Conservation (phyloP, 176 grass and related monocot species). For the Themeda triandra region DNA sequence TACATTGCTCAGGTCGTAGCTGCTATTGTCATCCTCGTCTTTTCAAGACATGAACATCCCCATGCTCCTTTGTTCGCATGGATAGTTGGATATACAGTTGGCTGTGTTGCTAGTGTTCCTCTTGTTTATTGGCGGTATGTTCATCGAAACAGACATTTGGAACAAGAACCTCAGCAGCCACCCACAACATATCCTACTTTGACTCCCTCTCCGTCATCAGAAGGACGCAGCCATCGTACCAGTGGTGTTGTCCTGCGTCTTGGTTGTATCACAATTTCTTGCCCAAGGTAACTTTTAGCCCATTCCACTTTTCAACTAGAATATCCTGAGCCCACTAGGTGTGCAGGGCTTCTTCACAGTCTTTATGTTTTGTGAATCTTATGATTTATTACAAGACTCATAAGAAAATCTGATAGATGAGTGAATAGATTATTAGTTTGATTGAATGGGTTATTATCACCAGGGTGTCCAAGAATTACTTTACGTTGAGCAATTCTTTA, state of each 20-base stretch:
- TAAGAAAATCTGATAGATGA: conserved; percentile 11
- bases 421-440: not conserved
- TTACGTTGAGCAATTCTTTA: conserved; percentile 4
- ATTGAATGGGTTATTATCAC: not conserved
- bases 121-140: conserved; percentile 94
- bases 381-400: not conserved
- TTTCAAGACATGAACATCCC: conserved; percentile 76
- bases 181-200: conserved; percentile 49
- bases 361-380: conserved; percentile 22
- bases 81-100: conserved; percentile 88
- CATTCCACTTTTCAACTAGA: conserved; percentile 4
- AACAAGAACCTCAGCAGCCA: conserved; percentile 53
- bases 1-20: conserved; percentile 77
- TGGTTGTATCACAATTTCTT: conserved; percentile 36
- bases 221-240: conserved; percentile 37
- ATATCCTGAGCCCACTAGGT: conserved; percentile 15
- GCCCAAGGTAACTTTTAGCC: conserved; percentile 43
- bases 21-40: conserved; percentile 62
- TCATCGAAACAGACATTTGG: conserved; percentile 63
- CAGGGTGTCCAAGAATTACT: not conserved
- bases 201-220: conserved; percentile 45
- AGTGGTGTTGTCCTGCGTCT: conserved; percentile 32
- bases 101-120: conserved; percentile 75
- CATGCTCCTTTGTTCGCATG: conserved; percentile 80
- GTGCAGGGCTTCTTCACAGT: not conserved